phyloP scores from a whole-genome alignment of 495 filamentous ascomycete genomes.

The Xylaria telfairii region DNA sequence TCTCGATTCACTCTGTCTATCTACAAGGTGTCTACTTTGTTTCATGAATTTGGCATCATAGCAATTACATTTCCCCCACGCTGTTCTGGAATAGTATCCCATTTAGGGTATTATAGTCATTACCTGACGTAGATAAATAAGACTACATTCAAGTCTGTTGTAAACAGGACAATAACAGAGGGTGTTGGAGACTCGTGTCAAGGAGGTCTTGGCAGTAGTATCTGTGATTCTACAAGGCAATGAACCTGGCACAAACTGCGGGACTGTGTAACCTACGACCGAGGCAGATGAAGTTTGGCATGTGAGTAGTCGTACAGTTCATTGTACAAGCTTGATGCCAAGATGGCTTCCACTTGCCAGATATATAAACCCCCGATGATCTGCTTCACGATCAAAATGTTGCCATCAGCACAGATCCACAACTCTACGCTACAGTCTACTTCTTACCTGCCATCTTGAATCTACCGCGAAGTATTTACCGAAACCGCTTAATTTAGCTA shows the following conservation, averaged over 20 bases:
- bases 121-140: not conserved
- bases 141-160: not conserved
- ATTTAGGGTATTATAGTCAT: not conserved
- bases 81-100: not conserved
- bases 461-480: not conserved
- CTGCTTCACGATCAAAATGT: not conserved
- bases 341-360: not conserved
- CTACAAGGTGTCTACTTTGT: not conserved
- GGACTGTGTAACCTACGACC: not conserved
- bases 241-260: not conserved
- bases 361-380: conserved; percentile 13
- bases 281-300: not conserved
- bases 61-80: not conserved
- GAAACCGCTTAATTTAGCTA: not conserved
- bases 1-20: not conserved
- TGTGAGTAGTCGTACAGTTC: not conserved
- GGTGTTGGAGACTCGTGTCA: not conserved
- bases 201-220: not conserved
- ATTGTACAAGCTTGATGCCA: not conserved
- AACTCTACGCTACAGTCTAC: not conserved
- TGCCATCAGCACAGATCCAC: conserved; percentile 11
- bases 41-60: not conserved
- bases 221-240: not conserved
- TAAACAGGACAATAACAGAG: not conserved
- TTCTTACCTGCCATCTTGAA: not conserved